A percentile compares a stretch with the other conserved stretches of the same genome.
Conservation (phyloP, 2,329 filamentous ascomycete species). For the Polytolypa hystricis region DNA sequence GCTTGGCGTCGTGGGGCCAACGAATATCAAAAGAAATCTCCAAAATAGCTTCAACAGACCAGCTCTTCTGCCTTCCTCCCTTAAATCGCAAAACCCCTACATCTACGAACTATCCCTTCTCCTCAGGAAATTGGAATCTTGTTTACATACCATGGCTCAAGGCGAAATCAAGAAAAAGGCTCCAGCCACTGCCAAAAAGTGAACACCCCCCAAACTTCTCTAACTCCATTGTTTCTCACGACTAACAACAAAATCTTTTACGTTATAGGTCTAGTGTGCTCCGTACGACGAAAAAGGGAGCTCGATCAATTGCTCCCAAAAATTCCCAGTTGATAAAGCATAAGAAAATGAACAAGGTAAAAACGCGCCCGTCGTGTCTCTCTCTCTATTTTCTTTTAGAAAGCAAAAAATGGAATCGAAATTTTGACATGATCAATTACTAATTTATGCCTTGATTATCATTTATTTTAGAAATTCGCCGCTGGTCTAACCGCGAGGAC, state of each 20-base stretch:
- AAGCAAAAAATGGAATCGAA: neutral
- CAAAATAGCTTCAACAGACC: no score
- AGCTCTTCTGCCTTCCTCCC: no score
- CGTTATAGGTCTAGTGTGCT: constrained; percentile 23
- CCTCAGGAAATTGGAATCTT: no score
- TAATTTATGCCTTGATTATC: no score
- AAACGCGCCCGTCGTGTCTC: neutral
- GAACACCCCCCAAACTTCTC: neutral
- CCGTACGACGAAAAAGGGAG: constrained; percentile 48
- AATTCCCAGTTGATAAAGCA: constrained; percentile 50
- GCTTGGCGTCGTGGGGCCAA: no score
- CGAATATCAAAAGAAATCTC: no score
- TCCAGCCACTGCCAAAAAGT: constrained; percentile 28
- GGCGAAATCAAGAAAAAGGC: constrained; percentile 38
- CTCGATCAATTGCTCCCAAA: constrained; percentile 55
- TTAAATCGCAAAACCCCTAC: no score
- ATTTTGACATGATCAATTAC: no score
- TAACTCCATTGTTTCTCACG: neutral
- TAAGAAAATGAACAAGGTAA: constrained; percentile 52
- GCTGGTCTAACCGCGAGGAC: constrained; percentile 53
- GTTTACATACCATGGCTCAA: constrained; percentile 39
- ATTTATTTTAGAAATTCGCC: constrained; percentile 43
- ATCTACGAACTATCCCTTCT: no score
- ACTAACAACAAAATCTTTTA: constrained; percentile 10
- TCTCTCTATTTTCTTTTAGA: constrained; percentile 1